Percentiles rank a stretch among this genome's conserved stretches.
These are phyloP conservation scores for Zymoseptoria tritici DNA, from an alignment of 2,329 filamentous ascomycete species.

Conservation along the genomic window DNA sequence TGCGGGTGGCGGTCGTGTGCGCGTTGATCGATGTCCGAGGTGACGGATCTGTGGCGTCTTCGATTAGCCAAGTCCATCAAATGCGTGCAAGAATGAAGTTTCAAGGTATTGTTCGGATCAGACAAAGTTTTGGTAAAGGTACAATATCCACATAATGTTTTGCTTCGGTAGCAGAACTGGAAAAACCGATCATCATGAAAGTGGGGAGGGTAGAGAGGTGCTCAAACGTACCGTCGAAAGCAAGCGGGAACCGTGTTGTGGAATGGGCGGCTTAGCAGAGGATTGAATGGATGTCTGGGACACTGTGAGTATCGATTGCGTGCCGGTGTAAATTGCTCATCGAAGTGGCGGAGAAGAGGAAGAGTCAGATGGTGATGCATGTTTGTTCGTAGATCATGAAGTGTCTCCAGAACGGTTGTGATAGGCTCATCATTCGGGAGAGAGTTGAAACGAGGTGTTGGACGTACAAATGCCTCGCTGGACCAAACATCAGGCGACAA, in stretches of 20 bases:
- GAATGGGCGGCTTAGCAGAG: not conserved
- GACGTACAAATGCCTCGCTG: constrained; percentile 10
- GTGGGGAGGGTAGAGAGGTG: constrained; percentile 2
- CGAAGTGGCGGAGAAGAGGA: not conserved
- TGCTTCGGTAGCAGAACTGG: constrained; percentile 36
- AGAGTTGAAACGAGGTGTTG: not conserved
- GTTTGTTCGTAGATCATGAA: constrained; percentile 34
- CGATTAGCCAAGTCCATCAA: not conserved
- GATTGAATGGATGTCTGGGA: not conserved
- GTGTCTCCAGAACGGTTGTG: constrained; percentile 32
- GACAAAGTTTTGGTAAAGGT: constrained; percentile 33
- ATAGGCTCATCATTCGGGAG: constrained; percentile 24
- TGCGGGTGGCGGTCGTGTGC: not conserved
- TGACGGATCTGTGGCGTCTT: not conserved
- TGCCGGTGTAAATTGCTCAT: not conserved
- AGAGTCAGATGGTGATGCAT: constrained; percentile 37
- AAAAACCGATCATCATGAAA: constrained; percentile 35
- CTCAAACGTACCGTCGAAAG: constrained; percentile 12
- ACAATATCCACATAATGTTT: constrained; percentile 28
- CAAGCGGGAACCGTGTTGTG: not conserved
- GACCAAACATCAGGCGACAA: not conserved
- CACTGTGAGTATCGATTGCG: not conserved
- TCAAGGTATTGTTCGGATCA: constrained; percentile 20
- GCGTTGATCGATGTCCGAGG: not conserved
- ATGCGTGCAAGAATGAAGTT: not conserved